Evolutionary conservation across 495 filamentous ascomycete genomes (phyloP), one percentile per base, ranked within the genome.

Genomic region (Xeromyces bisporus): DNA sequence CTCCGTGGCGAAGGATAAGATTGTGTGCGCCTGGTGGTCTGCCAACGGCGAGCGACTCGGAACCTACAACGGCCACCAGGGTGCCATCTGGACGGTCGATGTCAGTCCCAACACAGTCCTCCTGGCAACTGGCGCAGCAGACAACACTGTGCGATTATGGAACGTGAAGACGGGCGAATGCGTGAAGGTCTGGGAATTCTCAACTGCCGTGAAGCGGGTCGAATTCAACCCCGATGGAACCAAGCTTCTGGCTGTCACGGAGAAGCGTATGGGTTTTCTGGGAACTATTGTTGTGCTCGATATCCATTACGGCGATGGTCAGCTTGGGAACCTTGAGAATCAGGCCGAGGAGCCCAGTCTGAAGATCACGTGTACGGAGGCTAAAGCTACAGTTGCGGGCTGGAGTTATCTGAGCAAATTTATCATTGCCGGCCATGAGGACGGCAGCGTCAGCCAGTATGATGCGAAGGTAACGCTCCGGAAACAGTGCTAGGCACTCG

Each of bases 121-220:
- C 47, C 79, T 96, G 50, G 89, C 87, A 36, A 89, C 81, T 31
- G 89, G 89, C 30, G 86, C 81, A 41, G 89, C 89, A 56, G 89
- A 99, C 66, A 96, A 96, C 66, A 93, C 89, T 11, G 85, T 94
- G 48, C 76, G 83, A 43, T 66, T 99, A 50, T 99, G 89, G 89
- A 85, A 99, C 50, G 70, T 96, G 49, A 77, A 81, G 69, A 80
- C 81, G 17, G 89, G 91, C 46, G 82, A 83, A 47, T 76, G 75
- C 43, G 68, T 99, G 35, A 93, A 96, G 72, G 75, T 76, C 28
- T 97, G 89, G 89, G 83, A 97, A 12, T 94, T 94, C 67, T 71
- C 75, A 3, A 93, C 91, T 12, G 81, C 84, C 24, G 82, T 97
- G 41, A 94, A 96, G 71, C 70, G 89, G 36, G 85, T 93, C 47